These are phyloP conservation scores for Globisporangium splendens DNA, from an alignment of 352 stramenopile species.

Conservation along the genomic window DNA sequence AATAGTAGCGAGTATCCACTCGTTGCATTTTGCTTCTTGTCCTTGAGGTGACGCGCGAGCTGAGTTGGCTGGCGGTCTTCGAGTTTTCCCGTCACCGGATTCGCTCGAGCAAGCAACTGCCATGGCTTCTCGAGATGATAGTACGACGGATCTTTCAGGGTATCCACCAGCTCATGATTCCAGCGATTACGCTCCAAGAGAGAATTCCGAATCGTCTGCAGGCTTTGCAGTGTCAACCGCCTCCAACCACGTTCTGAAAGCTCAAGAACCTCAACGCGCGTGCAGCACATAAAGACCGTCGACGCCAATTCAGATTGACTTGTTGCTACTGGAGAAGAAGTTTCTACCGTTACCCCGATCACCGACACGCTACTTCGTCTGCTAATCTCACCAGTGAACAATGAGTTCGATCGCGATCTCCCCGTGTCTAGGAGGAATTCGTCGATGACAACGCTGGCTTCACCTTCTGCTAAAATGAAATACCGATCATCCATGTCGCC, in stretches of 20 bases:
- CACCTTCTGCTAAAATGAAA: conserved; percentile 64
- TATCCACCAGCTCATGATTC: conserved; percentile 35
- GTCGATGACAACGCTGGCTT: conserved; percentile 50
- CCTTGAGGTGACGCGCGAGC: conserved; percentile 43
- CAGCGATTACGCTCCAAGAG: conserved; percentile 58
- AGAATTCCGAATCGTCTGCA: conserved; percentile 40
- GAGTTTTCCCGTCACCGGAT: conserved; percentile 17
- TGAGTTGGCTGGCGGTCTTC: conserved; percentile 28
- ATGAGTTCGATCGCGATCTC: conserved; percentile 1
- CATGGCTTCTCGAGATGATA: conserved; percentile 52
- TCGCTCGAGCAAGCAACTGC: conserved; percentile 26
- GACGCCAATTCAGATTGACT: conserved; percentile 22
- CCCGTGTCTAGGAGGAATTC: conserved; percentile 17
- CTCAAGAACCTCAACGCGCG: conserved; percentile 55
- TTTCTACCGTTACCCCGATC: background rate
- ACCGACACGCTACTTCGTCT: background rate
- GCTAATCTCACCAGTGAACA: background rate
- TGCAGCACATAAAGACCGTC: conserved; percentile 64
- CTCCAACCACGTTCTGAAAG: conserved; percentile 64
- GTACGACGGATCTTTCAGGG: conserved; percentile 30
- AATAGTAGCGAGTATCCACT: conserved; percentile 15
- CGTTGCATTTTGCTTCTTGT: conserved; percentile 33
- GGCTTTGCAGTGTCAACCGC: conserved; percentile 35
- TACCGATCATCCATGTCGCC: conserved; percentile 57
- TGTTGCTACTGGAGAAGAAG: background rate